These are phyloP conservation scores for Pseudogymnoascus destructans DNA, from an alignment of 2,329 filamentous ascomycete genomes.

Conservation along the genomic window DNA sequence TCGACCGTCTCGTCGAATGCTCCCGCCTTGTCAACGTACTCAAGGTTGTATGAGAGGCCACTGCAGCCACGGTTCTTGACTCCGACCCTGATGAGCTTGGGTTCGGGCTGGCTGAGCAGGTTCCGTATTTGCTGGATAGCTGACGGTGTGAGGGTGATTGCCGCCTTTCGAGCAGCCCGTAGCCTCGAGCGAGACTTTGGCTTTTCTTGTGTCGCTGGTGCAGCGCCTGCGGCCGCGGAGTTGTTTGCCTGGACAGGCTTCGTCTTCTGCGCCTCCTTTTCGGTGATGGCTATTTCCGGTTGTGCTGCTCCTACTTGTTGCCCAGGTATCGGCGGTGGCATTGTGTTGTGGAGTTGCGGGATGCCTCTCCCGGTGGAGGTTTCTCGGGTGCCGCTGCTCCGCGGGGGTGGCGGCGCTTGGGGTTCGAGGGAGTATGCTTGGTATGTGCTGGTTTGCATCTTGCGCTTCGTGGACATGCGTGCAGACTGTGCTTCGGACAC, in stretches of 20 bases:
- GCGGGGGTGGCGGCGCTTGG: conserved; percentile 40
- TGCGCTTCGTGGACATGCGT: conserved; percentile 40
- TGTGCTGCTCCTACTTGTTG: conserved; percentile 26
- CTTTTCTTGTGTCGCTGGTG: conserved; percentile 25
- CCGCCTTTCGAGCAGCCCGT: conserved; percentile 65
- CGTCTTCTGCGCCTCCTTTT: conserved; percentile 55
- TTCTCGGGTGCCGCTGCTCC: conserved; percentile 44
- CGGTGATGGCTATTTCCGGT: conserved; percentile 37
- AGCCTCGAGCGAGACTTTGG: conserved; percentile 52
- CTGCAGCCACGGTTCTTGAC: conserved; percentile 92
- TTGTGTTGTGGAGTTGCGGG: conserved; percentile 32
- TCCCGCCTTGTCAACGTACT: conserved; percentile 86
- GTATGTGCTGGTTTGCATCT: conserved; percentile 53
- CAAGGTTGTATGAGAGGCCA: conserved; percentile 81
- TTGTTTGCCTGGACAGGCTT: conserved; percentile 34
- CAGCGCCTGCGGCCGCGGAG: conserved; percentile 33
- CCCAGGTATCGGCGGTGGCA: conserved; percentile 30
- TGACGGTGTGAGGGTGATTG: conserved; percentile 69
- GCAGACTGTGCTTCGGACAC: conserved; percentile 34
- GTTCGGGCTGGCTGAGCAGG: conserved; percentile 71
- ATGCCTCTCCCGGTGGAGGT: conserved; percentile 43
- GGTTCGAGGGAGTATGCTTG: conserved; percentile 45
- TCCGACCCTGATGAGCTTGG: conserved; percentile 86
- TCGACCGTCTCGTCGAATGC: conserved; percentile 85
- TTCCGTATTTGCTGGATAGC: conserved; percentile 68